Base-by-base conservation (phyloP, 1,284 basidiomycete genomes). In the Hemileia vastatrix region DNA sequence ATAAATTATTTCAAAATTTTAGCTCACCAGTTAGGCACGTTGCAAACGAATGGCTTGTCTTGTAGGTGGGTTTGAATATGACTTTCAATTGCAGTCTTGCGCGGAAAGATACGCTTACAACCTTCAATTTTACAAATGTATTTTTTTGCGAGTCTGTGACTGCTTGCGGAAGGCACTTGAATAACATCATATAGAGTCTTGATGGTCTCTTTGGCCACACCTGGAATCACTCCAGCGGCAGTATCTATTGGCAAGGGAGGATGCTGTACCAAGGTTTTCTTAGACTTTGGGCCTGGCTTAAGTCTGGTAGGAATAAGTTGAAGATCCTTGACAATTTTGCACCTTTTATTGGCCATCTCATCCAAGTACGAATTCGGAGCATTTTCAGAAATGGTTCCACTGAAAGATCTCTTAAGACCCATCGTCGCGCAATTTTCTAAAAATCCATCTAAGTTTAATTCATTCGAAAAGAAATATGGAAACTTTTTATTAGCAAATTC, bases 41-140 rank as follows among this genome's bases (percentile, higher is more conserved):
- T 67, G 65, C 79, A 80, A 2, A 76, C 68, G 67, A 76, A 79
- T 24, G 78, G 79, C 71, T 79, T 80, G 70, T 79, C 78, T 64
- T 79, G 77, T n/a, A 80, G 68, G 65, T 80, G 79, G 43, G 78
- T 79, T 65, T 79, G 78, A 64, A 79, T 77, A 70, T 80, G 79
- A 56, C 72, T 76, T 62, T 77, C 76, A 47, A 79, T 77, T 8
- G 78, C 78, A 56, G 75, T 77, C 72, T 78, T 79, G 27, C 79
- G 65, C 3, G 78, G 77, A 69, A 79, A 79, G 23, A 68, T 66
- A 18, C 78, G 68, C n/a, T 74, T 76, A 65, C 79, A 80, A 6
- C 68, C 71, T 47, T 71, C 70, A 52, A 80, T 77, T 44, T 77
- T 66, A 63, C 79, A 80, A 36, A 73, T 69, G 68, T 77, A 79